Base-by-base conservation (phyloP, 805 yeast species). In the Myxozyma mucilagina region DNA sequence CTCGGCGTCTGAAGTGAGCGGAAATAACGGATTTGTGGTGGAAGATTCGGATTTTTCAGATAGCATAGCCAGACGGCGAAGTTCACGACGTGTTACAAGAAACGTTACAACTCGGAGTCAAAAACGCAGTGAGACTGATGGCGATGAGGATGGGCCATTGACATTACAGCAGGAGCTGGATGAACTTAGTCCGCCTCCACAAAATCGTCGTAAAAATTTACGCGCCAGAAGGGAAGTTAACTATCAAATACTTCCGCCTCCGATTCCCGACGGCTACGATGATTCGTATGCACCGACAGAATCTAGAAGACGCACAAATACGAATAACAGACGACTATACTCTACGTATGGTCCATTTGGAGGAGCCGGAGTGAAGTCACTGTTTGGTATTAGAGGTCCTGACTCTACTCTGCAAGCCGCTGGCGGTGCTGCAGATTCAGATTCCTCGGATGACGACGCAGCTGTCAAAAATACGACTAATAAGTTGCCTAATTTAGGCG, bases 281-380 rank as follows among this genome's bases (percentile, higher is more conserved):
- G 64, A 60, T 10, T 29, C 35, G 42, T 42, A 38, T 38, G 55
- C 61, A 14, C 53, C 53, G 8, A n/a, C 34, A 6, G 58, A 53
- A 38, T 47, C 59, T 2, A 56, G 63, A 16, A 34, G 57, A 16
- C 61, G 67, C 20, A 53, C 59, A 29, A 61, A 51, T 34, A 53
- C 79, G 18, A 70, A 75, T 6, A 71, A 78, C 16, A 81, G 91
- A 69, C 81, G 96, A 44, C 76, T 94, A 42, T 92, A 89, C 70
- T 96, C 97, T 6, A 93, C 97, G 0, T 90, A 91, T 14, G 99
- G 99, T 0, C 99, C 99, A 1, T 93, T 93, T 78, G 99, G 99
- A 34, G 99, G 99, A 24, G 87, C 93, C 63, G 97, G 93, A 71
- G 96, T 90, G 0, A 82, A 86, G 7, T 87, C 97, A 0, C 76